Base-by-base conservation (phyloP, 2,329 filamentous ascomycete genomes). In the Colletotrichum filicis region DNA sequence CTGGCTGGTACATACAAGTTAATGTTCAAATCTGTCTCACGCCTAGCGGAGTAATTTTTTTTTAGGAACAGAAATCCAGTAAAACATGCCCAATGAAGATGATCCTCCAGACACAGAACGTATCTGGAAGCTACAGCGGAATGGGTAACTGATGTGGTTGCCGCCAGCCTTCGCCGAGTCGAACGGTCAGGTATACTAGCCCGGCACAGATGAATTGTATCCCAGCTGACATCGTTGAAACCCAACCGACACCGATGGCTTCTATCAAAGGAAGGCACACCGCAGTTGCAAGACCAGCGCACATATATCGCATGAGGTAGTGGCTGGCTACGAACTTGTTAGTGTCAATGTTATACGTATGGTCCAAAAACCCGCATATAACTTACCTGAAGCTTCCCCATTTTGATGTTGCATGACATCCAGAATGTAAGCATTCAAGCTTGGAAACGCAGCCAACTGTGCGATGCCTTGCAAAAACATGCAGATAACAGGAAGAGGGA, bases 241-340 rank as follows among this genome's bases (percentile, higher is more conserved):
- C 95, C 93, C 93, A 95, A 0, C 94, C 94, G 0, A 96, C 91
- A 2, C 94, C 94, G 66, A 96, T 92, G 32, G 81, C 83, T 71
- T 95, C 85, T 14, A 95, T 88, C 0, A 92, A 92, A 0, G 94
- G 94, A 68, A 96, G 84, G 68, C 93, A 93, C 1, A 91, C 89
- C 0, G 92, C 94, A 3, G 91, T 93, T 0, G 90, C 93, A 3
- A 90, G 82, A 9, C 92, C 93, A 0, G 91, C 94, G 76, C 95
- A 93, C 5, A 95, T 79, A 80, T 96, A 97, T 5, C 94, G 87
- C 66, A 94, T 86, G 76, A 95, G 90, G 80, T 95, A 97, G 80
- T 96, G 96, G 0, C 93, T 93, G 0, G 93, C 93, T 59, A 94
- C 90, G 96, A 30, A 5, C 37, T 3, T 6, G 3, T 22, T 19